phyloP scores from a whole-genome alignment of 2,329 filamentous ascomycete species.

The Acephala macrosclerotiorum region DNA sequence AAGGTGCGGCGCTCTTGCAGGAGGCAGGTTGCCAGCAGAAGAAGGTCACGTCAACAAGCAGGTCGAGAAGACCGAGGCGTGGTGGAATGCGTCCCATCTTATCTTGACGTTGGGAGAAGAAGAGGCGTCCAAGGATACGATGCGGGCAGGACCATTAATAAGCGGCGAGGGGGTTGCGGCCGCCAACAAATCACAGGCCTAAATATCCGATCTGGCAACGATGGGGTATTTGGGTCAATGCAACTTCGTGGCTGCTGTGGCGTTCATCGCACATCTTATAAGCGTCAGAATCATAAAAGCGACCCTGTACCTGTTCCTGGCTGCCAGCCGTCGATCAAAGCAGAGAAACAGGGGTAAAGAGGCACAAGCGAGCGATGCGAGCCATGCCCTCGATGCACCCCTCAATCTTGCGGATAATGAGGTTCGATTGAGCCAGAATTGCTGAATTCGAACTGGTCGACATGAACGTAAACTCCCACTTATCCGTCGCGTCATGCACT shows the following conservation, averaged over 20 bases:
- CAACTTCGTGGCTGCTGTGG: conserved; percentile 29
- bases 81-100: background rate
- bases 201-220: conserved; percentile 5
- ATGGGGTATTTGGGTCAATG: conserved; percentile 21
- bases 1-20: background rate
- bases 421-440: conserved; percentile 20
- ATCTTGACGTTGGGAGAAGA: conserved; percentile 6
- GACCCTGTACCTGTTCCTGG: conserved; percentile 20
- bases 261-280: conserved; percentile 28
- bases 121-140: background rate
- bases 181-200: conserved; percentile 1
- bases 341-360: conserved; percentile 15
- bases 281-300: conserved; percentile 24
- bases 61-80: background rate
- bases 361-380: conserved; percentile 14
- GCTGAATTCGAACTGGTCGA: conserved; percentile 1
- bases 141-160: conserved; percentile 7
- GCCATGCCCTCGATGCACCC: conserved; percentile 18
- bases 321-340: conserved; percentile 28
- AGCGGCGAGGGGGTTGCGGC: background rate
- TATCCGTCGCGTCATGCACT: conserved; percentile 2
- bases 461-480: background rate
- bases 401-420: conserved; percentile 35
- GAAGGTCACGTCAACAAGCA: background rate
- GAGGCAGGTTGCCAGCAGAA: conserved; percentile 1